Percentiles rank a stretch among this genome's conserved stretches.
phyloP scores from a whole-genome alignment of 1,139 yeast genomes.

The Yamadazyma siamensis region DNA sequence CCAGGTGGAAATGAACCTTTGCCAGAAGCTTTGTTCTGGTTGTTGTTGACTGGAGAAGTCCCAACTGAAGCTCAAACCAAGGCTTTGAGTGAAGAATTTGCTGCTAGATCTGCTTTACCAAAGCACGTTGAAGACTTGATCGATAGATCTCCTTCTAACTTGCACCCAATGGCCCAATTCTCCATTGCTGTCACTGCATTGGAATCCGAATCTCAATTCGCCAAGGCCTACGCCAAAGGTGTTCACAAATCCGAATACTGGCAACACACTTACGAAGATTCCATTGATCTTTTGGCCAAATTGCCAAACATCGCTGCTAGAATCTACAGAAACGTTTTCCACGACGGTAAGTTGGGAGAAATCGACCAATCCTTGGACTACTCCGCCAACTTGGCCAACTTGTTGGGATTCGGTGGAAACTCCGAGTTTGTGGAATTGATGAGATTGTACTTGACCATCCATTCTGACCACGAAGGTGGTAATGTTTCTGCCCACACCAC shows the following conservation, averaged over 20 bases:
- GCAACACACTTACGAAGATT: slow-evolving; percentile 91
- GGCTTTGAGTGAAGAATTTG: slow-evolving; percentile 77
- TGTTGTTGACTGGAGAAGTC: slow-evolving; percentile 84
- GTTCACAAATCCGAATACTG: slow-evolving; percentile 86
- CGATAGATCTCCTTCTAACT: slow-evolving; percentile 77
- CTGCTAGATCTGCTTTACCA: slow-evolving; percentile 82
- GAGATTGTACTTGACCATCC: slow-evolving; percentile 91
- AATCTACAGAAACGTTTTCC: slow-evolving; percentile 87
- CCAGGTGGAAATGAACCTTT: slow-evolving; percentile 82
- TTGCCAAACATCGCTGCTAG: slow-evolving; percentile 91
- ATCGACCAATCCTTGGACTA: slow-evolving; percentile 79
- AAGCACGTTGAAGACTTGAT: slow-evolving; percentile 79
- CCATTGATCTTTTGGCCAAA: slow-evolving; percentile 83
- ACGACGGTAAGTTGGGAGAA: slow-evolving; percentile 76
- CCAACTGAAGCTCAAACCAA: slow-evolving; percentile 77
- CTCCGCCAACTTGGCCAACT: slow-evolving; percentile 83
- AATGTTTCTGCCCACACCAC: slow-evolving; percentile 97
- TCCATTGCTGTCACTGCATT: slow-evolving; percentile 90
- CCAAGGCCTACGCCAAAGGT: slow-evolving; percentile 88
- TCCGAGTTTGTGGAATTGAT: slow-evolving; percentile 82
- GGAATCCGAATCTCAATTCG: slow-evolving; percentile 87
- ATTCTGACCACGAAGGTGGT: slow-evolving; percentile 99
- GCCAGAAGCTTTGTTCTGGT: slow-evolving; percentile 94
- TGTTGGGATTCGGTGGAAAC: slow-evolving; percentile 81
- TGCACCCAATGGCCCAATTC: slow-evolving; percentile 98